Evolutionary conservation across 148 eudicot species (phyloP).

Genomic region (Camellia lanceoleosa): DNA sequence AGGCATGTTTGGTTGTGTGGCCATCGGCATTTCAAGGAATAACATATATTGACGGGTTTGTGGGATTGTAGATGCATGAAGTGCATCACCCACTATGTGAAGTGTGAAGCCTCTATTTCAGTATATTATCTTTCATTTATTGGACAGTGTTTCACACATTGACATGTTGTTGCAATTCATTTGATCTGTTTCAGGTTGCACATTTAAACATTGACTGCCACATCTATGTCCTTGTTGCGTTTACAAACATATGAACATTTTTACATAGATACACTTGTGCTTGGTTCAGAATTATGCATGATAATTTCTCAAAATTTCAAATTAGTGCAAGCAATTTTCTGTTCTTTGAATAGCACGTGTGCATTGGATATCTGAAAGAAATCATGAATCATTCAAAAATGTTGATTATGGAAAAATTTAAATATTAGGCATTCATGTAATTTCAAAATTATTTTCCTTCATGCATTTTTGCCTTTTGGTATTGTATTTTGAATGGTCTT

Average conservation of each 20-base stretch:
- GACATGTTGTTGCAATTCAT: neutral
- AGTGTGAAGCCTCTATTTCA: neutral
- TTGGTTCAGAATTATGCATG: neutral
- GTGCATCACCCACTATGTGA: neutral
- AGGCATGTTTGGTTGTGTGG: constrained; percentile 2
- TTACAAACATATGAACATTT: neutral
- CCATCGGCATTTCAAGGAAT: neutral
- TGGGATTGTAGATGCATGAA: neutral
- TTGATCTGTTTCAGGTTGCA: neutral
- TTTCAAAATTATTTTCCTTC: neutral
- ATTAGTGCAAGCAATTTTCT: neutral
- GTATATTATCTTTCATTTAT: neutral
- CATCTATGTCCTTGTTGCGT: neutral
- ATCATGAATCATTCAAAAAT: neutral
- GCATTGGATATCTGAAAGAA: neutral
- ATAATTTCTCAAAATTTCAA: neutral
- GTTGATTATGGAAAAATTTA: neutral
- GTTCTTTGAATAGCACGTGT: neutral
- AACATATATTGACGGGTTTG: neutral
- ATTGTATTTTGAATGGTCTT: constrained; percentile 1
- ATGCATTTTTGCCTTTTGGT: neutral
- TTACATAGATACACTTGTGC: neutral
- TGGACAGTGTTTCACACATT: neutral
- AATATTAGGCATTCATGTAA: neutral
- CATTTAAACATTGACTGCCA: neutral